Evolutionary conservation across 129 eudicot species (phyloP), one percentile per base, ranked within the genome.

Genomic region (Mikania micrantha): DNA sequence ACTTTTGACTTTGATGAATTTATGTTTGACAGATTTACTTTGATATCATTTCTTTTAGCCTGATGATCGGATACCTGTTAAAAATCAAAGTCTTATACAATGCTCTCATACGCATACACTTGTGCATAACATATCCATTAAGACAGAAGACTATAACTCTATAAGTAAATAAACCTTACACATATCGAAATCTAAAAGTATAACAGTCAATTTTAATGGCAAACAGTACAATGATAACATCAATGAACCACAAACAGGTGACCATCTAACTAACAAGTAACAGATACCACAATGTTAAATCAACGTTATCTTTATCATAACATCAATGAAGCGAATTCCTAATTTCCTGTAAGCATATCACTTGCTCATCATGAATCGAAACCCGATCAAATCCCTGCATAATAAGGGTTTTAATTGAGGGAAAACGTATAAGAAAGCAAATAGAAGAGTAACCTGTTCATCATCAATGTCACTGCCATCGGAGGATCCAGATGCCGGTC

Each of bases 1-100:
- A 73, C 86, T 69, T 77, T 80, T 39, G 79, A 71, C 24, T 81
- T 83, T 57, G 85, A 80, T 60, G 77, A 83, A 41, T 24, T 79
- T 71, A 58, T 64, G 54, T 57, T 76, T 40, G 77, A 67, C 69
- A 48, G 66, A 49, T 77, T 56, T 19, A 50, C 58, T 3, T 61
- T 65, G 0, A 57, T 69, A 19, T 66, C 86, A 65, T 64, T 75
- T 73, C 63, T 83, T 75, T 81, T 83, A 36, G 52, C 48, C 39
- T 70, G 72, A 40, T 60, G 56, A 69, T 66, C 79, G 38, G 90
- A 71, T 63, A 80, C 82, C 91, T 87, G 74, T 42, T 42, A 76
- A 9, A 24, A 10, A 69, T 15, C 15, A 74, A 60, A 61, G 35
- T 11, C 24, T 24, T n/a, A n/a, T n/a, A n/a, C n/a, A n/a, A n/a